Evolutionary conservation across 2,329 filamentous ascomycete species (phyloP).

Genomic region (Alternaria arborescens): DNA sequence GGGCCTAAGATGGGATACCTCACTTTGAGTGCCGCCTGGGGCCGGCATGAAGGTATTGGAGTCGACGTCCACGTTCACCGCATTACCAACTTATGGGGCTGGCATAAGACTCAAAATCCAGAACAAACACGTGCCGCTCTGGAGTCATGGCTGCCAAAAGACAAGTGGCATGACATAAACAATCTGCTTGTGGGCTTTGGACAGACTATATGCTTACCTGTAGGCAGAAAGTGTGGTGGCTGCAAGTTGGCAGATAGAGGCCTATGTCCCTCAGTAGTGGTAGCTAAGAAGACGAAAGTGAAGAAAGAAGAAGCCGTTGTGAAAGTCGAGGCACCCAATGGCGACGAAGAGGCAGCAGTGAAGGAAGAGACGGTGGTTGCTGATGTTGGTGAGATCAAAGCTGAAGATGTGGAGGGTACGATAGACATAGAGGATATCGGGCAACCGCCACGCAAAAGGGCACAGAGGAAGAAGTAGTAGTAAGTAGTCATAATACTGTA

Average conservation of each 20-base stretch:
- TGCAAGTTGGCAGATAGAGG: constrained; percentile 81
- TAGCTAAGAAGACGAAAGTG: constrained; percentile 60
- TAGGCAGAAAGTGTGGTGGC: constrained; percentile 81
- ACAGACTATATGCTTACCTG: constrained; percentile 83
- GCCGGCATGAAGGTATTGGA: constrained; percentile 77
- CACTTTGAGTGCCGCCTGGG: constrained; percentile 80
- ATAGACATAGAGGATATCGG: constrained; percentile 49
- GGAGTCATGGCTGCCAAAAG: constrained; percentile 82
- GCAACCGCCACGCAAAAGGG: constrained; percentile 19
- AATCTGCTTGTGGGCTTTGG: constrained; percentile 86
- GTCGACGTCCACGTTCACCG: constrained; percentile 96
- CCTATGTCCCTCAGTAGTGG: constrained; percentile 69
- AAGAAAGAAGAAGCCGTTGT: constrained; percentile 54
- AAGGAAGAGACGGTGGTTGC: constrained; percentile 29
- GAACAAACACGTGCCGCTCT: constrained; percentile 81
- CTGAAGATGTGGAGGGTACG: constrained; percentile 31
- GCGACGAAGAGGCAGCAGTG: constrained; percentile 32
- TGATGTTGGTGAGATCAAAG: constrained; percentile 34
- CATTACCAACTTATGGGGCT: constrained; percentile 93
- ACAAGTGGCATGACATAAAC: constrained; percentile 93
- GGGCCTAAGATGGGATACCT: constrained; percentile 96
- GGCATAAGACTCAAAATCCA: constrained; percentile 81
- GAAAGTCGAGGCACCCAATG: constrained; percentile 48
- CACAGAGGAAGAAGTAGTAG: constrained; percentile 6
- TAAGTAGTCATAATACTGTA: not conserved